Evolutionary conservation across 371 early-diverging fungal genomes (phyloP).

Genomic region (Apophysomyces trapeziformis): DNA sequence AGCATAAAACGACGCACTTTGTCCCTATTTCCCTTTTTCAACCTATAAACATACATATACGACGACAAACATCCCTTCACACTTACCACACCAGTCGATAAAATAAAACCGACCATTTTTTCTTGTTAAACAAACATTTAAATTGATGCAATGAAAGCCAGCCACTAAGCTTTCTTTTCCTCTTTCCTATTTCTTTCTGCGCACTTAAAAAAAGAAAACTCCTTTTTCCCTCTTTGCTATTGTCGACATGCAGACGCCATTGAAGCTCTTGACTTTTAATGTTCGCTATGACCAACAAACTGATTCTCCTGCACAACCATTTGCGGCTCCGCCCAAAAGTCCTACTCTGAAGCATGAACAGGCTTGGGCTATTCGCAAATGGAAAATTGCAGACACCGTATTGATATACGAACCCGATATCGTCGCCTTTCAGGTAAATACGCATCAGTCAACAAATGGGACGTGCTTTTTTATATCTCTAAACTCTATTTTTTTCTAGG

Average conservation of each 20-base stretch:
- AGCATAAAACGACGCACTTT: neutral
- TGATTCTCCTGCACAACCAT: constrained; percentile 20
- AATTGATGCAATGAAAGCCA: constrained; percentile 6
- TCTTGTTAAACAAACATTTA: neutral
- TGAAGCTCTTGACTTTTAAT: constrained; percentile 52
- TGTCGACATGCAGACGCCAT: neutral
- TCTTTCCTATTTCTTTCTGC: constrained; percentile 18
- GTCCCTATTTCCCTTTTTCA: neutral
- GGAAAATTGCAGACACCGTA: constrained; percentile 52
- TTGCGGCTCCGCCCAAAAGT: constrained; percentile 34
- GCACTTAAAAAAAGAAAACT: neutral
- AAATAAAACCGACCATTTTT: neutral
- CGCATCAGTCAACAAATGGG: neutral
- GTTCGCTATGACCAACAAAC: constrained; percentile 42
- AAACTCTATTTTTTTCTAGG: constrained; percentile 26
- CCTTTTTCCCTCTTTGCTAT: constrained; percentile 6
- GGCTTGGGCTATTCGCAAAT: constrained; percentile 54
- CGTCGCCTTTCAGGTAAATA: constrained; percentile 47
- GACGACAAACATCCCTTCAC: neutral
- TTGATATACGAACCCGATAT: constrained; percentile 49
- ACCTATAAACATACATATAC: neutral
- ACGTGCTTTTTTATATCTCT: neutral
- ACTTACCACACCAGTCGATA: neutral
- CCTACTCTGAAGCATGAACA: constrained; percentile 35
- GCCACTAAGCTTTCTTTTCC: constrained; percentile 19